Evolutionary conservation across 805 yeast species (phyloP).

Genomic region (Vanderwaltozyma verrucispora): DNA sequence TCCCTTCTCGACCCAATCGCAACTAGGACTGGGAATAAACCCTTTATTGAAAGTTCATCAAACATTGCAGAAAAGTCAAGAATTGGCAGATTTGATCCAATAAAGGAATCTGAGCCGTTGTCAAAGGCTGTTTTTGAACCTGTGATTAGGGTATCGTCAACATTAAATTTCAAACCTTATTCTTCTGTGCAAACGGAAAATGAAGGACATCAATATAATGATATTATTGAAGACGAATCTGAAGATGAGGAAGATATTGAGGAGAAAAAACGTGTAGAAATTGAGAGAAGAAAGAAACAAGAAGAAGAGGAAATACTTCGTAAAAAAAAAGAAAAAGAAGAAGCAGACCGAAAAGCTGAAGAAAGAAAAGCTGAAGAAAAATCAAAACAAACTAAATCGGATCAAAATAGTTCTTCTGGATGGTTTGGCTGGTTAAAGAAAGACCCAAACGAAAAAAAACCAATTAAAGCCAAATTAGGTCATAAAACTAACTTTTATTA

Average conservation of each 20-base stretch:
- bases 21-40: no score
- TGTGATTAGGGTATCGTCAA: slow-evolving; percentile 14
- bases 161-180: slow-evolving; percentile 1
- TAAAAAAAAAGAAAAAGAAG: slow-evolving; percentile 11
- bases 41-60: no score
- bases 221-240: slow-evolving; percentile 34
- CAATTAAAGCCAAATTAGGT: slow-evolving; percentile 79
- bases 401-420: slow-evolving; percentile 14
- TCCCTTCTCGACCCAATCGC: no score
- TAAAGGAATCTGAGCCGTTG: slow-evolving; percentile 12
- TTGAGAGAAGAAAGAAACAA: slow-evolving; percentile 14
- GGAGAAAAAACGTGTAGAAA: slow-evolving; percentile 15
- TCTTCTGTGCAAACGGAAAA: neutral
- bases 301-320: slow-evolving; percentile 11
- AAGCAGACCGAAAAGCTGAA: neutral
- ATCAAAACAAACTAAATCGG: neutral
- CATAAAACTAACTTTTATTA: slow-evolving; percentile 48
- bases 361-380: neutral
- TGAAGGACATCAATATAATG: slow-evolving; percentile 27
- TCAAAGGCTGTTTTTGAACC: slow-evolving; percentile 19
- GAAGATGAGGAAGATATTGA: slow-evolving; percentile 22
- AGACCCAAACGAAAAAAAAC: slow-evolving; percentile 59
- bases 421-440: slow-evolving; percentile 58
- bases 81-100: slow-evolving; percentile 14
- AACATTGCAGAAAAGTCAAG: neutral